A percentile compares a stretch with the other conserved stretches of the same genome.
phyloP scores from a whole-genome alignment of 148 eudicot genomes.

The Chenopodium suecicum region DNA sequence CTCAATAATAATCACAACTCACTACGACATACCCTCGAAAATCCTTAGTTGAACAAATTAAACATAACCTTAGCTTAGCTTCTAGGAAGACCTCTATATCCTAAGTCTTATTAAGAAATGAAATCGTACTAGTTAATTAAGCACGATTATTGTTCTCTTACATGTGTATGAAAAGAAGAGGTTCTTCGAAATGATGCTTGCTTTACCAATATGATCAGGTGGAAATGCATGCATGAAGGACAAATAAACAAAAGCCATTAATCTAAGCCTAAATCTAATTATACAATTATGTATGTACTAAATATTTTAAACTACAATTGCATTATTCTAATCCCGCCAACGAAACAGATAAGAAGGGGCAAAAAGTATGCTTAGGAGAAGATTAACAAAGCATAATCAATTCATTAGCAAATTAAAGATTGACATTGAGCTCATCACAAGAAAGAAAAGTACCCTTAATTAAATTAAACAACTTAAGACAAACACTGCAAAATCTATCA shows the following conservation, averaged over 20 bases:
- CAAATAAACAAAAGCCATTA: constrained; percentile 25
- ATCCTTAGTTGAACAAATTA: neutral
- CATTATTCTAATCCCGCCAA: constrained; percentile 21
- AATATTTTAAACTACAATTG: neutral
- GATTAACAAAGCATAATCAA: constrained; percentile 17
- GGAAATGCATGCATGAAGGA: constrained; percentile 26
- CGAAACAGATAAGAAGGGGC: constrained; percentile 30
- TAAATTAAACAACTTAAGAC: constrained; percentile 21
- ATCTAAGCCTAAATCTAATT: constrained; percentile 10
- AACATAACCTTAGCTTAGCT: neutral
- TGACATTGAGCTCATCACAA: constrained; percentile 10
- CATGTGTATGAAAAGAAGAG: constrained; percentile 10
- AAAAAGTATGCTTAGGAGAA: constrained; percentile 21
- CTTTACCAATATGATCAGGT: constrained; percentile 4
- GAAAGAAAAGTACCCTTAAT: neutral
- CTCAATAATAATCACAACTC: neutral
- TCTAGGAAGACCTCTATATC: neutral
- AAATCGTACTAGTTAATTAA: neutral
- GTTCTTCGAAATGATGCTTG: neutral
- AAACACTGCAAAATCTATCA: constrained; percentile 31
- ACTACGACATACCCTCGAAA: neutral
- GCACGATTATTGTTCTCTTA: constrained; percentile 1
- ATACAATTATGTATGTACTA: neutral
- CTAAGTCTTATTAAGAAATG: too few relatives aligned
- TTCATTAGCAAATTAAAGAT: constrained; percentile 10